Conservation (phyloP, 2,329 filamentous ascomycete species). For the Talaromyces sp. region DNA sequence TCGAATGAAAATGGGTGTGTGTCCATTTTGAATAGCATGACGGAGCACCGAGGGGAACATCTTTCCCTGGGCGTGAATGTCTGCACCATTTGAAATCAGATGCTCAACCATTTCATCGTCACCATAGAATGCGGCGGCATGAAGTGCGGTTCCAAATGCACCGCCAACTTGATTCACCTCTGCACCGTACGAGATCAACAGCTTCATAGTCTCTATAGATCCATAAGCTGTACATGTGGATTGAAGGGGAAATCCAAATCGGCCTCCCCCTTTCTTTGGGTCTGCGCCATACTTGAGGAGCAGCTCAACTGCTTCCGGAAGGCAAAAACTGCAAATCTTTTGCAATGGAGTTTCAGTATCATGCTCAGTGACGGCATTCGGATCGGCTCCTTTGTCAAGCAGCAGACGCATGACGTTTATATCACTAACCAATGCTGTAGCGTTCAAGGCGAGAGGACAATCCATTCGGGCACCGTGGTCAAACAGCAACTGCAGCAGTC, state of each 20-base stretch:
- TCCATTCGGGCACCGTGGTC: not conserved
- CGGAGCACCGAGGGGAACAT: conserved; percentile 1
- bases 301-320: not conserved
- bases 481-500: not conserved
- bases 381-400: conserved; percentile 1
- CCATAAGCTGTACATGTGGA: not conserved
- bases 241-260: conserved; percentile 1
- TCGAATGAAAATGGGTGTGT: not conserved
- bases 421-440: not conserved
- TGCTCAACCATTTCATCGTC: conserved; percentile 1
- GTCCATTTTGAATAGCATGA: not conserved
- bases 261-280: not conserved
- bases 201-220: not conserved
- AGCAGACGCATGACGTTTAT: not conserved
- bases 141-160: conserved; percentile 1
- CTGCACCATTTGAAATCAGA: conserved; percentile 1
- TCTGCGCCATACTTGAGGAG: conserved; percentile 2
- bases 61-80: not conserved
- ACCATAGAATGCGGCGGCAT: conserved; percentile 4
- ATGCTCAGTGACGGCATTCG: not conserved
- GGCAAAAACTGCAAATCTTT: not conserved
- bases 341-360: not conserved
- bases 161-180: conserved; percentile 2
- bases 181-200: conserved; percentile 1
- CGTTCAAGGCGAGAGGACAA: not conserved